A percentile compares a stretch with the other conserved stretches of the same genome.
These are phyloP conservation scores for Alnus rubra DNA, from an alignment of 306 rosid genomes.

Conservation along the genomic window DNA sequence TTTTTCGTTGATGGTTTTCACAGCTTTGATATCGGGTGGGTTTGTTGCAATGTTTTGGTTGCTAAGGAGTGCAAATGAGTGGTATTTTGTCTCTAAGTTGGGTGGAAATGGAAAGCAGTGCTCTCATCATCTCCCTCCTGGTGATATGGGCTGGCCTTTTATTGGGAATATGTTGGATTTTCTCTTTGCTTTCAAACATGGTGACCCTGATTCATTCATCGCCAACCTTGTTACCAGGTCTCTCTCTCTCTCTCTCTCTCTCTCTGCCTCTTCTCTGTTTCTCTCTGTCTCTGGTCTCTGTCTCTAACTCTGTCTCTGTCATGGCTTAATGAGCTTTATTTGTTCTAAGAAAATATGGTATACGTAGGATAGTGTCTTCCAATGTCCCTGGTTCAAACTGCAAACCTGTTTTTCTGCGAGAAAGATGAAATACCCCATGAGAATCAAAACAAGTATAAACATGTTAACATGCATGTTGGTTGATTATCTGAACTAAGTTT, in stretches of 20 bases:
- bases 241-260: not conserved
- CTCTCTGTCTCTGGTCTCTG: not conserved
- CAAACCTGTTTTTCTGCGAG: no score
- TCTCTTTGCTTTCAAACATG: conserved; percentile 30
- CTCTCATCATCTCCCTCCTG: conserved; percentile 37
- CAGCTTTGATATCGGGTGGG: not conserved
- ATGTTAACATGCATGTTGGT: not conserved
- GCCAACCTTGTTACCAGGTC: conserved; percentile 35
- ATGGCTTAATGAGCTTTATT: no score
- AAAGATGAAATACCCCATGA: no score
- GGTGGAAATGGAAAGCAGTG: conserved; percentile 5
- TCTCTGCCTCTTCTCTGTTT: not conserved
- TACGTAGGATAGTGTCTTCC: no score
- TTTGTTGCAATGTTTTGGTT: not conserved
- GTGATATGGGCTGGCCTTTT: conserved; percentile 54
- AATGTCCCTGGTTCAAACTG: no score
- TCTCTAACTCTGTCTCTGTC: no score
- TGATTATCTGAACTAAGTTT: no score
- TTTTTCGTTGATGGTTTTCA: not conserved
- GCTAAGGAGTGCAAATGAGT: conserved; percentile 30
- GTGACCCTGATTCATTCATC: conserved; percentile 44
- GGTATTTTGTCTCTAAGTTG: conserved; percentile 26
- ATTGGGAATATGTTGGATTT: conserved; percentile 43
- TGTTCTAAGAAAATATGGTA: not conserved
- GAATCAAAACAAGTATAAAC: no score